A percentile compares a stretch with the other conserved stretches of the same genome.
Evolutionary conservation across 1,284 basidiomycete genomes (phyloP).

Genomic region (Boletus chippewaensis): DNA sequence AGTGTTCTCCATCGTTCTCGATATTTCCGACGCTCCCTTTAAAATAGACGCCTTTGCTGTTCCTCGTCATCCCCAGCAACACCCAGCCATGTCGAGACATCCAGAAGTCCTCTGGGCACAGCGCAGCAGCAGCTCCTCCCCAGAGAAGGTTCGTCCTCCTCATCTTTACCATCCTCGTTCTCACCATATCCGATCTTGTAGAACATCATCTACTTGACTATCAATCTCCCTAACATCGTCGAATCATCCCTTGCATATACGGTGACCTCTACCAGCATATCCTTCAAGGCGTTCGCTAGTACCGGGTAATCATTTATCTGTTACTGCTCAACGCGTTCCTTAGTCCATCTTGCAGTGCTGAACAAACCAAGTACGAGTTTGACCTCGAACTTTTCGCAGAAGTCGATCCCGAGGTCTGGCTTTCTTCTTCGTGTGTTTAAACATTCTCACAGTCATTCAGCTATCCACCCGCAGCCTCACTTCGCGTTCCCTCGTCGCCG

Average conservation of each 20-base stretch:
- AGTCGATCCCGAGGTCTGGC: conserved; percentile 65
- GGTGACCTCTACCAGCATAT: conserved; percentile 56
- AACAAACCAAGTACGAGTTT: conserved; percentile 66
- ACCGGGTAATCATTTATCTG: conserved; percentile 47
- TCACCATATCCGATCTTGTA: conserved; percentile 28
- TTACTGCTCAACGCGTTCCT: conserved; percentile 3
- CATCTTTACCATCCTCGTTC: background rate
- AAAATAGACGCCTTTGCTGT: background rate
- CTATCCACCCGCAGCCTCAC: conserved; percentile 58
- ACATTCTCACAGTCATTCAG: conserved; percentile 36
- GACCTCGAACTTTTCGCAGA: conserved; percentile 67
- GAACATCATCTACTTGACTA: conserved; percentile 80
- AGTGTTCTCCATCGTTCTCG: conserved; percentile 35
- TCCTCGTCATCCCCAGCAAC: conserved; percentile 8
- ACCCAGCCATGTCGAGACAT: conserved; percentile 48
- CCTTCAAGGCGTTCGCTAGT: conserved; percentile 56
- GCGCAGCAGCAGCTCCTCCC: conserved; percentile 61
- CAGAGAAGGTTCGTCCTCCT: conserved; percentile 55
- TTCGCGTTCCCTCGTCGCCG: conserved; percentile 57
- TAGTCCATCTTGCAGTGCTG: conserved; percentile 37
- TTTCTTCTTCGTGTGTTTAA: background rate
- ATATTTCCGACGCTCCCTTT: conserved; percentile 28
- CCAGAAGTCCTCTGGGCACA: conserved; percentile 92
- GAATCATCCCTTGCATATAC: conserved; percentile 55
- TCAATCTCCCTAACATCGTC: conserved; percentile 80